These are phyloP conservation scores for Wickerhamomyces rabaulensis DNA, from an alignment of 805 yeast genomes.

Conservation along the genomic window DNA sequence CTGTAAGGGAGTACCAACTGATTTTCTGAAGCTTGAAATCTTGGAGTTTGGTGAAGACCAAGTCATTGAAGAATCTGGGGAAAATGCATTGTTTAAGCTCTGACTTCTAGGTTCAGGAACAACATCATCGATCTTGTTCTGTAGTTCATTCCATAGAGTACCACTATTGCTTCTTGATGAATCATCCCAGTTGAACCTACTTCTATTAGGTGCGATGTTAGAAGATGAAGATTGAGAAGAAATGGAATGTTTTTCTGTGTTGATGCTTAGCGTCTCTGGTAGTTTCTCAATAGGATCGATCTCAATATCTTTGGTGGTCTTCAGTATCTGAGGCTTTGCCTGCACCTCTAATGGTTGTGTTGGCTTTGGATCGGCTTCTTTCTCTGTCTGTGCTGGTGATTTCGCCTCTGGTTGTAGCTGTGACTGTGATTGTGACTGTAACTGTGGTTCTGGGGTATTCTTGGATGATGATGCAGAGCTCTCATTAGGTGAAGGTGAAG, in stretches of 20 bases:
- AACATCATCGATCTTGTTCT: neutral
- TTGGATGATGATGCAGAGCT: neutral
- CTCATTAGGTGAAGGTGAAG: neutral
- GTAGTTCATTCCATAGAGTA: constrained; percentile 3
- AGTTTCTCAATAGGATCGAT: constrained; percentile 7
- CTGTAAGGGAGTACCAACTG: constrained; percentile 11
- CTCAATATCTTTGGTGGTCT: neutral
- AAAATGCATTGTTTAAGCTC: neutral
- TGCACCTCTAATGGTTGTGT: too few species aligned
- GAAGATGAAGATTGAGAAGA: neutral
- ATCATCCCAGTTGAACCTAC: constrained; percentile 5
- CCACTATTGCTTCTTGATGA: neutral
- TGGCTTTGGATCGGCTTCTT: neutral
- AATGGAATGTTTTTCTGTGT: neutral
- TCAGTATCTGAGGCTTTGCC: neutral
- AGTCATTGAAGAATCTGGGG: neutral
- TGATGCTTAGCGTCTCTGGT: constrained; percentile 4
- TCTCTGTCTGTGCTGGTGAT: neutral
- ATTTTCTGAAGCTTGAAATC: constrained; percentile 22
- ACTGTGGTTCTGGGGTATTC: neutral
- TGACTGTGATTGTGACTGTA: neutral
- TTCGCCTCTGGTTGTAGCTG: neutral
- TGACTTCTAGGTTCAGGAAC: constrained; percentile 1
- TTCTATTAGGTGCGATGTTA: neutral
- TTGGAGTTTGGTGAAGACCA: constrained; percentile 23